Evolutionary conservation across 164 flowering plant genomes (phyloP).

Genomic region (Berberis thunbergii): DNA sequence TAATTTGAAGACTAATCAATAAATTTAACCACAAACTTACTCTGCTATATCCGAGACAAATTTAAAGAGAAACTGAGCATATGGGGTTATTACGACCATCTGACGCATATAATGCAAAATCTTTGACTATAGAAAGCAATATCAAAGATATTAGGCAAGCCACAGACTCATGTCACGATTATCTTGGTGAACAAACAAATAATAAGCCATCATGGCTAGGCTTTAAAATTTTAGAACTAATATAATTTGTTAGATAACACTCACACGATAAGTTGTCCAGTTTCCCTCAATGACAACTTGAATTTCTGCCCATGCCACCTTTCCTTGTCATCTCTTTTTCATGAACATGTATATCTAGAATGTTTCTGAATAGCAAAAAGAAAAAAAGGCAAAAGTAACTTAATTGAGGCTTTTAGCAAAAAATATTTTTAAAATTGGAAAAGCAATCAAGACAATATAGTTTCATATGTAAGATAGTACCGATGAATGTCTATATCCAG

Average conservation of each 20-base stretch:
- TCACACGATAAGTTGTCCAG: slow-evolving; percentile 96
- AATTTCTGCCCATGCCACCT: slow-evolving; percentile 94
- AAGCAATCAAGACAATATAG: neutral
- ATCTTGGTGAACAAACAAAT: neutral
- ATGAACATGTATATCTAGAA: slow-evolving; percentile 87
- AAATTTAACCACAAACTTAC: slow-evolving; percentile 27
- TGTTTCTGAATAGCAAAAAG: slow-evolving; percentile 44
- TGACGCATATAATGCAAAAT: slow-evolving; percentile 98
- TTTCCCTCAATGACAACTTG: slow-evolving; percentile 97
- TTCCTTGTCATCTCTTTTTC: slow-evolving; percentile 65
- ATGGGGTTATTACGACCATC: slow-evolving; percentile 98
- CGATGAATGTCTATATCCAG: slow-evolving; percentile 92
- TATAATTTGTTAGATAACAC: slow-evolving; percentile 9
- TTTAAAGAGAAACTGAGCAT: slow-evolving; percentile 85
- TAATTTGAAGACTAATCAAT: neutral
- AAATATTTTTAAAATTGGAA: neutral
- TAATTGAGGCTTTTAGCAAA: too few species aligned
- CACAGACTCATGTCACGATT: neutral
- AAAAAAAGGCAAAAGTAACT: neutral
- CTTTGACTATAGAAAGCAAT: slow-evolving; percentile 62
- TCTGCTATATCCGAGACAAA: slow-evolving; percentile 72
- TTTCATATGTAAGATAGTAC: slow-evolving; percentile 28
- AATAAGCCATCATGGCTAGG: neutral
- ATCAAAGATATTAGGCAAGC: slow-evolving; percentile 10
- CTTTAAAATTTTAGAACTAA: slow-evolving; percentile 1